Evolutionary conservation across 495 filamentous ascomycete genomes (phyloP).

Genomic region (Bombardia bombarda): DNA sequence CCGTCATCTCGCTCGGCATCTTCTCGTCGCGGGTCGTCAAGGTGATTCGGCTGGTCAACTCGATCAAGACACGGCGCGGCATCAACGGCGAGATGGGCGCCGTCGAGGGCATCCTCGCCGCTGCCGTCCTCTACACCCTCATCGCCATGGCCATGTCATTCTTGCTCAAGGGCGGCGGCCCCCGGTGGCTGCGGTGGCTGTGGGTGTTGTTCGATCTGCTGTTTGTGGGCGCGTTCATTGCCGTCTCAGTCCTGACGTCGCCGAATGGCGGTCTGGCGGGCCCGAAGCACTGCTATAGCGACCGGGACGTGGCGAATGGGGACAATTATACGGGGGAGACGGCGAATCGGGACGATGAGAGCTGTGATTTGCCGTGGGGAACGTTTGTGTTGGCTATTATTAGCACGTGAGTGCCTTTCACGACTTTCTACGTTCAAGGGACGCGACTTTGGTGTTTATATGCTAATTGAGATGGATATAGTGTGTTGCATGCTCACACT

Average conservation of each 20-base stretch:
- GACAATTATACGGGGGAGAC: conserved; percentile 6
- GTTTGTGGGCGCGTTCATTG: conserved; percentile 29
- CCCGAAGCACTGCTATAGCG: conserved; percentile 10
- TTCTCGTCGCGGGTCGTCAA: conserved; percentile 27
- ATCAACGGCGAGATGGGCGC: conserved; percentile 19
- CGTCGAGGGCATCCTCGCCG: conserved; percentile 28
- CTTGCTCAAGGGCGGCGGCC: conserved; percentile 12
- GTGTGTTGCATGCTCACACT: conserved; percentile 9
- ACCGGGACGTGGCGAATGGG: conserved; percentile 2
- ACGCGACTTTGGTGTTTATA: not conserved
- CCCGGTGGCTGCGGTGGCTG: conserved; percentile 18
- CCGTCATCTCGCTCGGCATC: conserved; percentile 27
- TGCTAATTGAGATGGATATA: not conserved
- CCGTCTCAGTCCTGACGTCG: conserved; percentile 24
- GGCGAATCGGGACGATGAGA: not conserved
- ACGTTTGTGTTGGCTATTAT: conserved; percentile 9
- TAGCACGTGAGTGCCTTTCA: conserved; percentile 6
- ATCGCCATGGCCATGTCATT: conserved; percentile 13
- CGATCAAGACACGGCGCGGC: conserved; percentile 18
- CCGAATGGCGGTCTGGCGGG: conserved; percentile 19
- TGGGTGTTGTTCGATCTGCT: conserved; percentile 17
- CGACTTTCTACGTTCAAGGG: not conserved
- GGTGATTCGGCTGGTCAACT: conserved; percentile 17
- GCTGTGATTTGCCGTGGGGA: conserved; percentile 8
- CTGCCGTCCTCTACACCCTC: conserved; percentile 26